Percentiles rank a stretch among this genome's conserved stretches.
phyloP scores from a whole-genome alignment of 805 yeast genomes.

The Saturnispora sanitii region DNA sequence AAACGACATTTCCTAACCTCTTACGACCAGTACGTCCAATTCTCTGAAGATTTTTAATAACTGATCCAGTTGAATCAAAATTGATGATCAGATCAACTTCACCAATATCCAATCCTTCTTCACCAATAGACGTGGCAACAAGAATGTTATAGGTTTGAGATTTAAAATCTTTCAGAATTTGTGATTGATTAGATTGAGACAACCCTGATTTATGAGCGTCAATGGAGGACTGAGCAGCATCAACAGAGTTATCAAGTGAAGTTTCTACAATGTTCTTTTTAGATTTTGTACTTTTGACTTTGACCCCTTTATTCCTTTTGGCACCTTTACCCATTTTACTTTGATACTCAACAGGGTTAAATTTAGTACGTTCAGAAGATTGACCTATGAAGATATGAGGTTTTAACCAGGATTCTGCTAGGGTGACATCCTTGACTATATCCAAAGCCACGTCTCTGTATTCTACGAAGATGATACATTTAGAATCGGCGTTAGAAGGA shows the following conservation, averaged over 20 bases:
- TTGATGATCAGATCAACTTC: constrained; percentile 92
- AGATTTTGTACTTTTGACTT: no score
- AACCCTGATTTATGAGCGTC: constrained; percentile 74
- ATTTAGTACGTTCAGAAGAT: constrained; percentile 60
- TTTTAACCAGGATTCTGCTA: constrained; percentile 25
- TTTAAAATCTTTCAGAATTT: constrained; percentile 64
- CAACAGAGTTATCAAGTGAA: constrained; percentile 14
- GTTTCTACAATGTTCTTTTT: not conserved
- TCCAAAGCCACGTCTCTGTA: constrained; percentile 85
- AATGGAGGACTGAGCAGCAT: constrained; percentile 54
- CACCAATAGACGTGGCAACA: constrained; percentile 96
- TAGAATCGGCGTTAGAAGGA: constrained; percentile 15
- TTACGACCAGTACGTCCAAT: constrained; percentile 99
- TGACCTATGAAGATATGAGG: constrained; percentile 95
- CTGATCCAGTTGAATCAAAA: constrained; percentile 87
- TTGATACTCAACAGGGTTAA: constrained; percentile 37
- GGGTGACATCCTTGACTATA: constrained; percentile 44
- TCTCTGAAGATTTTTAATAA: constrained; percentile 86
- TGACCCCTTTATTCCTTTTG: no score
- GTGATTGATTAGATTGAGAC: constrained; percentile 84
- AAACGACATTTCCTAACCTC: constrained; percentile 72
- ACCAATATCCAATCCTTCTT: constrained; percentile 97
- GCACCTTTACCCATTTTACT: constrained; percentile 22
- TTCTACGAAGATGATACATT: constrained; percentile 80
- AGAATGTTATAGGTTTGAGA: constrained; percentile 64